These are phyloP conservation scores for Tuber magnatum DNA, from an alignment of 495 filamentous ascomycete genomes.

Conservation along the genomic window DNA sequence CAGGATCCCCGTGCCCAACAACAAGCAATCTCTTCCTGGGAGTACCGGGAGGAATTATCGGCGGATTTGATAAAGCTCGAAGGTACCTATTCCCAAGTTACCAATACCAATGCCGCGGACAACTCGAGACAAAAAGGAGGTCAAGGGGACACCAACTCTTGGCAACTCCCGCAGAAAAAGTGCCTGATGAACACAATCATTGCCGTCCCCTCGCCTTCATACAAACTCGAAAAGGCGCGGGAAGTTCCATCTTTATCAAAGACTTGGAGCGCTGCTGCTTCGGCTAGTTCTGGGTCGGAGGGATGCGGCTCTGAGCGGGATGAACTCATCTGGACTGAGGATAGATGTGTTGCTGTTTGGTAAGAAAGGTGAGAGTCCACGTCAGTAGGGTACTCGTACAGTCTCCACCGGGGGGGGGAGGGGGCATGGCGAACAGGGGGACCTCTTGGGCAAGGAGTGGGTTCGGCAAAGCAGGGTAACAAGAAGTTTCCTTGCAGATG, in stretches of 20 bases:
- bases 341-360: not conserved
- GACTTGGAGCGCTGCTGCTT: constrained; percentile 11
- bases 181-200: constrained; percentile 72
- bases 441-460: too few species aligned
- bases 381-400: too few species aligned
- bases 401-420: too few species aligned
- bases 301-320: constrained; percentile 13
- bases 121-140: constrained; percentile 4
- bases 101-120: not conserved
- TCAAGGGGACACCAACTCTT: constrained; percentile 7
- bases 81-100: constrained; percentile 55
- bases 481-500: too few species aligned
- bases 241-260: constrained; percentile 48
- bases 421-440: too few species aligned
- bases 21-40: constrained; percentile 44
- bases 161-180: constrained; percentile 80
- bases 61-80: constrained; percentile 51
- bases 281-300: constrained; percentile 8
- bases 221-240: constrained; percentile 61
- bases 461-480: too few species aligned
- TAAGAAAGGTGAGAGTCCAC: not conserved
- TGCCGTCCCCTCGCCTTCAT: constrained; percentile 45
- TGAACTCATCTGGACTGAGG: constrained; percentile 2
- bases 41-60: constrained; percentile 51
- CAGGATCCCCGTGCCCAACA: constrained; percentile 70